phyloP scores from a whole-genome alignment of 768 basidiomycete species.

The Termitomyces eurrhizus region DNA sequence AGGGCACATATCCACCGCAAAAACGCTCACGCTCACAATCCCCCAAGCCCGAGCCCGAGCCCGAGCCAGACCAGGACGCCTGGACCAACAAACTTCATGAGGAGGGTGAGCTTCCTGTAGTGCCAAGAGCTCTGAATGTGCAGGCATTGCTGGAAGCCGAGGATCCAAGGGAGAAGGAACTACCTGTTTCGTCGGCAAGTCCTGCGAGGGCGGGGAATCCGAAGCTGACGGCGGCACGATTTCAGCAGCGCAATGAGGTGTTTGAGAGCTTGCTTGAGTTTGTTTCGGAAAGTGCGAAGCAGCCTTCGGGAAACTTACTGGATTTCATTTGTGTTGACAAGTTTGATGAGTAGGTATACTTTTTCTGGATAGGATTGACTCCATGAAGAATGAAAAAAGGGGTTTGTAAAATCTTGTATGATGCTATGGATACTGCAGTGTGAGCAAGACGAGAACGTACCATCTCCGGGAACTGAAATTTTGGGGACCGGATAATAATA shows the following conservation, averaged over 20 bases:
- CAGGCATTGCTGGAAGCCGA: conserved; percentile 18
- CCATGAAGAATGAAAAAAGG: not conserved
- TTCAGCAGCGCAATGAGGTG: conserved; percentile 61
- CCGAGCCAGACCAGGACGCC: conserved; percentile 20
- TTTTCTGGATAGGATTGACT: not conserved
- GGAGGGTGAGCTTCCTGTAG: conserved; percentile 20
- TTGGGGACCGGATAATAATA: too few species aligned
- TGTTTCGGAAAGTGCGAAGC: conserved; percentile 58
- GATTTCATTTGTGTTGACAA: conserved; percentile 51
- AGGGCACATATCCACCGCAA: conserved; percentile 33
- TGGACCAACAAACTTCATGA: conserved; percentile 41
- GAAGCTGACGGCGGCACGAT: conserved; percentile 42
- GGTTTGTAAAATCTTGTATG: not conserved
- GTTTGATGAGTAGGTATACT: conserved; percentile 1
- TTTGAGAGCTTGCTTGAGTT: conserved; percentile 67
- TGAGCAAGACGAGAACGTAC: not conserved
- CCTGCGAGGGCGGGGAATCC: conserved; percentile 11
- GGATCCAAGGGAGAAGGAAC: conserved; percentile 25
- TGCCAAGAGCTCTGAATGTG: conserved; percentile 11
- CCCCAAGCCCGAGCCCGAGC: conserved; percentile 22
- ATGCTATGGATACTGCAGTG: not conserved
- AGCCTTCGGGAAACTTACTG: conserved; percentile 61
- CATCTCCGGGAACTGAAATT: too few species aligned
- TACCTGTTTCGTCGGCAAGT: conserved; percentile 15
- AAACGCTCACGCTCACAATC: conserved; percentile 43